Percentiles rank a stretch among this genome's conserved stretches.
Conservation (phyloP, 306 rosid species). For the Betula pendula region DNA sequence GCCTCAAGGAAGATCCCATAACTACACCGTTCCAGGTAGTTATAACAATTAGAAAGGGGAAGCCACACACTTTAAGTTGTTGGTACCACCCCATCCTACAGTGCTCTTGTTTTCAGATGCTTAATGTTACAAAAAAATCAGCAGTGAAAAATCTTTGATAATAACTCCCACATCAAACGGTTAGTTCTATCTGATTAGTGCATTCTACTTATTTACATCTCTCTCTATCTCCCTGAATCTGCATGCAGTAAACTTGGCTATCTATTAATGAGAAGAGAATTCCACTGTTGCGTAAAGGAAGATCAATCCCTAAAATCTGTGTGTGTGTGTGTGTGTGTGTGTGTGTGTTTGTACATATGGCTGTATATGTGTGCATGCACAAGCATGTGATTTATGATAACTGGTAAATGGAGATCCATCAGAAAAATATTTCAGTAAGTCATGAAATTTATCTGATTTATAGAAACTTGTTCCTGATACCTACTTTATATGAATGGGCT, state of each 20-base stretch:
- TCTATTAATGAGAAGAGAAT: neutral
- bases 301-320: slow-evolving; percentile 13
- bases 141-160: neutral
- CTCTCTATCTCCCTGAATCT: neutral
- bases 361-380: neutral
- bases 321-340: neutral
- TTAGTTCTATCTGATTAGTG: neutral
- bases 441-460: neutral
- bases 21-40: neutral
- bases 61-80: neutral
- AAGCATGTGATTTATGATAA: neutral
- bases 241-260: neutral
- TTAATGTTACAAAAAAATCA: neutral
- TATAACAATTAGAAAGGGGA: neutral
- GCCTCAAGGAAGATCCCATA: neutral
- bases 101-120: neutral
- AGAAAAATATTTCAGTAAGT: neutral
- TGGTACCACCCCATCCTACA: neutral
- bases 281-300: neutral
- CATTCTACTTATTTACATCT: neutral
- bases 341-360: neutral
- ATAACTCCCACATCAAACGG: neutral
- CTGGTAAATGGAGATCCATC: neutral
- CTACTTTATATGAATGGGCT: slow-evolving; percentile 87
- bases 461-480: slow-evolving; percentile 26